Percentiles rank a stretch among this genome's conserved stretches.
These are phyloP conservation scores for Syzygium syzygioides DNA, from an alignment of 441 rosid species.

Conservation along the genomic window DNA sequence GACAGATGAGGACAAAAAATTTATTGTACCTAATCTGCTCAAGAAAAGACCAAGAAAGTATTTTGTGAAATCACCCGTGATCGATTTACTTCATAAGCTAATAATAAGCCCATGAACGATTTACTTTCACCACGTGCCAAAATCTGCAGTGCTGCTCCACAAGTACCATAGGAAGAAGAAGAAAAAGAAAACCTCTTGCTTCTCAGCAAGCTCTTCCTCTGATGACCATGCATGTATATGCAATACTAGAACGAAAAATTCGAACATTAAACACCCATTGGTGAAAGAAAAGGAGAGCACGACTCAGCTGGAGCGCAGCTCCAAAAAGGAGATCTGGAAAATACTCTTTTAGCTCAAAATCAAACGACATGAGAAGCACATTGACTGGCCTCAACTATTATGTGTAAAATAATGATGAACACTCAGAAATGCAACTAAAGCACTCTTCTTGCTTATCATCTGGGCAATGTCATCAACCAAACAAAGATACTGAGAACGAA, in stretches of 20 bases:
- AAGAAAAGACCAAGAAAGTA: neutral
- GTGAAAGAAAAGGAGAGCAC: too few relatives aligned
- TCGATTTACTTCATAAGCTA: neutral
- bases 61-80: neutral
- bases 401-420: neutral
- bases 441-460: neutral
- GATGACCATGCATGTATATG: too few relatives aligned
- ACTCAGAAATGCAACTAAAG: neutral
- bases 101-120: neutral
- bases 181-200: neutral
- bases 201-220: too few relatives aligned
- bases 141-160: neutral
- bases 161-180: neutral
- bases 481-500: neutral
- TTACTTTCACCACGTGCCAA: neutral
- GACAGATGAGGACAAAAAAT: neutral
- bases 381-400: too few relatives aligned
- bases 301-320: too few relatives aligned
- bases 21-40: neutral
- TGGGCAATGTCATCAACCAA: neutral
- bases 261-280: too few relatives aligned
- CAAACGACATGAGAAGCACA: too few relatives aligned
- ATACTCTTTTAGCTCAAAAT: too few relatives aligned
- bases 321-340: too few relatives aligned
- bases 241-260: too few relatives aligned